These are phyloP conservation scores for Lithospermum erythrorhizon DNA, from an alignment of 257 asterid genomes.

Conservation along the genomic window DNA sequence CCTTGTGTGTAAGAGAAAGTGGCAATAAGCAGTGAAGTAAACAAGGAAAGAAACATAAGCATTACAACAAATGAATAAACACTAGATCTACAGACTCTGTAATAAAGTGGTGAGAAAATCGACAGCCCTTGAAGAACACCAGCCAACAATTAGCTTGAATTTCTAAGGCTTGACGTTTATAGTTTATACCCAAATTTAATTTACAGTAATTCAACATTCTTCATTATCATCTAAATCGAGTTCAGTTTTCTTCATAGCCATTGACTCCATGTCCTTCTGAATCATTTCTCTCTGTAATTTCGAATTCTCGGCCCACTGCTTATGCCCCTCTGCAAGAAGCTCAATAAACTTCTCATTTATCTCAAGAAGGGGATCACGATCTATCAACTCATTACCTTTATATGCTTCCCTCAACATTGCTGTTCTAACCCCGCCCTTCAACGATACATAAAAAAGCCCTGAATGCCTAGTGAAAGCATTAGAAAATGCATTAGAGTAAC, in stretches of 20 bases:
- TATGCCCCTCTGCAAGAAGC: conserved; percentile 57
- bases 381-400: conserved; percentile 39
- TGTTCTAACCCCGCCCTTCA: conserved; percentile 82
- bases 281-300: conserved; percentile 31
- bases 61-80: neutral
- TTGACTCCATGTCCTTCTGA: conserved; percentile 33
- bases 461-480: conserved; percentile 80
- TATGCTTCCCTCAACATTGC: conserved; percentile 89
- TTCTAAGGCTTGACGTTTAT: neutral
- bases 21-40: neutral
- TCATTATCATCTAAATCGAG: conserved; percentile 3
- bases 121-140: too few relatives aligned
- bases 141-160: too few relatives aligned
- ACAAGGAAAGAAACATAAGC: neutral
- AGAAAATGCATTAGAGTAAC: conserved; percentile 64
- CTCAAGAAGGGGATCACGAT: conserved; percentile 34
- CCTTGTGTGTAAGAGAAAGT: neutral
- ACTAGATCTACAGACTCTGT: neutral
- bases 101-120: neutral
- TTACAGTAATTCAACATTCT: neutral
- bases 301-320: conserved; percentile 36
- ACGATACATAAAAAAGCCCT: conserved; percentile 75
- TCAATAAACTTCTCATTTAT: conserved; percentile 56
- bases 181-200: neutral
- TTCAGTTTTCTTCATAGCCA: conserved; percentile 15